Conservation (phyloP, 176 grass and related monocot genomes). For the Leersia perrieri region DNA sequence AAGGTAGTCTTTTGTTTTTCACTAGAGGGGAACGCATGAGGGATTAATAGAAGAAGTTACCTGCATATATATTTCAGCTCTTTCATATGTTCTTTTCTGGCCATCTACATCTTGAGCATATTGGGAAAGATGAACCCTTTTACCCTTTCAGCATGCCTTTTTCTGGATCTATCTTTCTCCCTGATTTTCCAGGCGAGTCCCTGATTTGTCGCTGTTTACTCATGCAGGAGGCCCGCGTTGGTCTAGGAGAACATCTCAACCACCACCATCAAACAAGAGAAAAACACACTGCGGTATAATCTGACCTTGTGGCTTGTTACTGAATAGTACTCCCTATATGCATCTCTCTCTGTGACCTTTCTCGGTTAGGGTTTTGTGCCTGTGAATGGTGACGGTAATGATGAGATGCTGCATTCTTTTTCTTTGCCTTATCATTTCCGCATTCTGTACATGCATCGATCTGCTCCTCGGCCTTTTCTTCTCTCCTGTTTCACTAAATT, state of each 20-base stretch:
- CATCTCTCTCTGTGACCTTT: not conserved
- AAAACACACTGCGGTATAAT: not conserved
- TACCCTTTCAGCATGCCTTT: not conserved
- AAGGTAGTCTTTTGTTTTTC: too few species aligned
- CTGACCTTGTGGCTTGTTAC: not conserved
- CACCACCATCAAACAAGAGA: not conserved
- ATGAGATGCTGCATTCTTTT: conserved; percentile 46
- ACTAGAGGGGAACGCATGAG: too few species aligned
- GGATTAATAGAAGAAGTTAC: not conserved
- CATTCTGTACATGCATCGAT: not conserved
- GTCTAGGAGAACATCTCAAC: conserved; percentile 13
- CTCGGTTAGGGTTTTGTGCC: conserved; percentile 55
- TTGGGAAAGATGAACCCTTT: not conserved
- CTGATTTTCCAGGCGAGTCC: not conserved
- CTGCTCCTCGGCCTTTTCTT: not conserved
- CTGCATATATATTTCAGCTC: conserved; percentile 1
- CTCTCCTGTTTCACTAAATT: conserved; percentile 38
- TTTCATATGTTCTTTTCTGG: not conserved
- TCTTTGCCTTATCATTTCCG: conserved; percentile 31
- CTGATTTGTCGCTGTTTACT: not conserved
- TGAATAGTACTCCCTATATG: not conserved
- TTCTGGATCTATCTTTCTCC: conserved; percentile 16
- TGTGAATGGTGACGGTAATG: conserved; percentile 29
- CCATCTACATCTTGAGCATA: not conserved
- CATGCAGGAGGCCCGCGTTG: not conserved